Base-by-base conservation (phyloP, 257 asterid genomes). In the Henckelia pumila region DNA sequence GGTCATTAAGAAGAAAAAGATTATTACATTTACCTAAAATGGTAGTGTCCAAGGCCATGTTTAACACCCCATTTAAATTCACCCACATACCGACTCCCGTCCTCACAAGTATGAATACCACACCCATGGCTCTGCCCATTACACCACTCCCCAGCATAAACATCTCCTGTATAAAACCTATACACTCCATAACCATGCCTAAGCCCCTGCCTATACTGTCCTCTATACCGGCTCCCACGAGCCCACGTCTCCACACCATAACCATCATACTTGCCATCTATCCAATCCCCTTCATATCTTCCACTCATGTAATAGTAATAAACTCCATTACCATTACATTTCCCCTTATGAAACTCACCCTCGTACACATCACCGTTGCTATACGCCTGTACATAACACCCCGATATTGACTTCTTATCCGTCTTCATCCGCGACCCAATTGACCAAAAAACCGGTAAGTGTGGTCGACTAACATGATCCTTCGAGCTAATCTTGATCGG, bases 141-240 rank as follows among this genome's bases (percentile, higher is more conserved):
- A 19, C 87, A 91, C 97, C 97, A 91, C 64, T 91, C 97, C 47
- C 97, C 96, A 24, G 97, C 91, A 74, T 91, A 91, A n/a, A 91
- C 95, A 81, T 91, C 97, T 24, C 97, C 97, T 0, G 97, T 91
- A 63, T 88, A 91, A 77, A 91, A 91, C 77, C 96, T 79, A 66
- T 86, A 91, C 58, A 91, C 96, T 5, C 97, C 96, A 75, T 85
- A 85, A 71, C 97, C 95, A 76, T 91, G 95, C 78, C 96, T 83
- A 69, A 91, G 95, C 16, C 97, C 97, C 71, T 86, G 95, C 72
- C 92, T 80, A 64, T 88, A 86, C 76, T 90, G 97, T 58, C 97
- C 97, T 69, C 95, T 77, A 64, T 91, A 85, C 19, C 96, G 76
- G 71, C 97, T 91, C 8, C 97, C 97, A 67, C 91, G 80, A 0